A percentile compares a stretch with the other conserved stretches of the same genome.
Evolutionary conservation across 192 early-diverging fungal species (phyloP).

Genomic region (Coemansia sp.): DNA sequence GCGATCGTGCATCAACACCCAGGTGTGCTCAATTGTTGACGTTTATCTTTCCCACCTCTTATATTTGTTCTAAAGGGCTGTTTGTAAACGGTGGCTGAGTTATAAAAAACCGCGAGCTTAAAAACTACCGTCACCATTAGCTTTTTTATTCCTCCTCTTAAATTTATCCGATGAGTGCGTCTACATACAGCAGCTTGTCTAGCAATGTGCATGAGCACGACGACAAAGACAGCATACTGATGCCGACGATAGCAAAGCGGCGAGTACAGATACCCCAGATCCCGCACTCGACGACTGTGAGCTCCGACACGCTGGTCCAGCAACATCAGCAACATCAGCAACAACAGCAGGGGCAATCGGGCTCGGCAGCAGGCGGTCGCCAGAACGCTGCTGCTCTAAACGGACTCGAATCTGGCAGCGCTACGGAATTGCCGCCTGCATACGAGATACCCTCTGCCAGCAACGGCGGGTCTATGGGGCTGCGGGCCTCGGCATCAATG

Average conservation of each 20-base stretch:
- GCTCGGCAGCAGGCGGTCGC: neutral
- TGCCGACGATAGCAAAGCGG: constrained; percentile 24
- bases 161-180: constrained; percentile 12
- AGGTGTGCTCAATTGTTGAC: neutral
- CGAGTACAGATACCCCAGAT: constrained; percentile 46
- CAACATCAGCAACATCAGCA: constrained; percentile 13
- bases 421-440: constrained; percentile 11
- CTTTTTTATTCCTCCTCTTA: neutral
- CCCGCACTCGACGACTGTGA: constrained; percentile 33
- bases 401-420: constrained; percentile 2
- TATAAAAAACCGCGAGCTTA: too few relatives aligned
- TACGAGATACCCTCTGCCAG: constrained; percentile 42
- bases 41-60: neutral
- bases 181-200: constrained; percentile 5
- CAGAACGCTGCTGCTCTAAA: neutral
- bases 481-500: constrained; percentile 14
- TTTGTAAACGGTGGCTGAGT: too few relatives aligned
- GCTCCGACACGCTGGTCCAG: constrained; percentile 11
- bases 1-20: neutral
- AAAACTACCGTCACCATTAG: too few relatives aligned
- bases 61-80: too few relatives aligned
- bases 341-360: constrained; percentile 3
- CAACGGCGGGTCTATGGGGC: constrained; percentile 34
- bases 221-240: constrained; percentile 14
- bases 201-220: constrained; percentile 18